Evolutionary conservation across 176 grass and related monocot species (phyloP).

Genomic region (Oryza coarctata): DNA sequence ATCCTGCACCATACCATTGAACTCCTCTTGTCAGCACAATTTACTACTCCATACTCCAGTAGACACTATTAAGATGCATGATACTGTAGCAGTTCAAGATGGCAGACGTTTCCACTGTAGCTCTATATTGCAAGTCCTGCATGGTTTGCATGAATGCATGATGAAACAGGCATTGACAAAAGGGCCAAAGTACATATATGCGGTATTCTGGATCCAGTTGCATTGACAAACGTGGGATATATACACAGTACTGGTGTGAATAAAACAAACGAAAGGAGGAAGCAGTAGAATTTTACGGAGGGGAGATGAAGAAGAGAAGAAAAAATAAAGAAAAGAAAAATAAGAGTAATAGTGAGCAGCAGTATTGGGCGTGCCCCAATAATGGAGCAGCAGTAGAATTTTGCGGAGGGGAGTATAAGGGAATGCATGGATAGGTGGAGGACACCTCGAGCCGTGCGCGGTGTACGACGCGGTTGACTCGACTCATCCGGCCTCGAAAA

Average conservation of each 20-base stretch:
- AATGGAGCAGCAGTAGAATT: slow-evolving; percentile 5
- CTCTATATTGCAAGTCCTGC: neutral
- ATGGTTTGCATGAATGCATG: neutral
- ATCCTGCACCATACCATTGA: too few relatives aligned
- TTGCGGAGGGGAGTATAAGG: too few relatives aligned
- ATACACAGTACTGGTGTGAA: neutral
- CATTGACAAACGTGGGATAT: neutral
- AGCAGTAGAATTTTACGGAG: too few relatives aligned
- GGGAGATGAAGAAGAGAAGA: too few relatives aligned
- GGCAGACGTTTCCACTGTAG: neutral
- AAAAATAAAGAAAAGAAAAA: too few relatives aligned
- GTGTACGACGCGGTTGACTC: slow-evolving; percentile 28
- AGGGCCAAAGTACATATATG: too few relatives aligned
- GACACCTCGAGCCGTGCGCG: slow-evolving; percentile 45
- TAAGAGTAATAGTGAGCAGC: too few relatives aligned
- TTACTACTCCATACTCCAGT: too few relatives aligned
- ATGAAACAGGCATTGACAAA: neutral
- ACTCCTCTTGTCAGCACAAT: too few relatives aligned
- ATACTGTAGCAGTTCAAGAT: neutral
- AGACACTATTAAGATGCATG: neutral
- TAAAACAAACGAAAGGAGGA: neutral
- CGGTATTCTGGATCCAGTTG: neutral
- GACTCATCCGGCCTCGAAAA: too few relatives aligned
- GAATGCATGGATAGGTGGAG: too few relatives aligned
- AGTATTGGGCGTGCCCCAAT: slow-evolving; percentile 7